Percentiles rank a stretch among this genome's conserved stretches.
Conservation (phyloP, 176 grass and related monocot species). For the Otatea glauca region DNA sequence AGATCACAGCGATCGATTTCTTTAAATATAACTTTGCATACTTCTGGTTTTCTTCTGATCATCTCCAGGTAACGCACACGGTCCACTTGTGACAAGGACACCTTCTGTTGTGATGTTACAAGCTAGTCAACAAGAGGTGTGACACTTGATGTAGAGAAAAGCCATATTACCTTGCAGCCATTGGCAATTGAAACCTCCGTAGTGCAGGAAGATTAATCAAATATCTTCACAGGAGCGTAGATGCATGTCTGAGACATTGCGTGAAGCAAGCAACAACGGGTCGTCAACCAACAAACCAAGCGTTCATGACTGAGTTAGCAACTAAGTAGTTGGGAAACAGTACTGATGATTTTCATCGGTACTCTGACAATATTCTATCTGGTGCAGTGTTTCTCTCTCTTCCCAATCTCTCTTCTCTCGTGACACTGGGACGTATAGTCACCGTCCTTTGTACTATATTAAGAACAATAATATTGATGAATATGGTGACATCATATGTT, state of each 20-base stretch:
- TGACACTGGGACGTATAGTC: no score
- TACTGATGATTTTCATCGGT: not conserved
- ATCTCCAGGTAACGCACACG: not conserved
- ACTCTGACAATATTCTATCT: no score
- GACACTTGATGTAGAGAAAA: conserved; percentile 21
- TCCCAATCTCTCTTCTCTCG: no score
- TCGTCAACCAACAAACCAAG: not conserved
- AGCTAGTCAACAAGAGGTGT: not conserved
- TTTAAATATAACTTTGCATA: not conserved
- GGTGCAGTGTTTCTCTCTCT: no score
- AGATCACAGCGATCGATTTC: not conserved
- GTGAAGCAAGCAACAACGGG: conserved; percentile 16
- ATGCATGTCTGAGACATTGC: conserved; percentile 7
- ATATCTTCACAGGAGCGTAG: not conserved
- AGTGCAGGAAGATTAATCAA: not conserved
- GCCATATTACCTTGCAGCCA: not conserved
- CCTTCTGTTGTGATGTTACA: conserved; percentile 10
- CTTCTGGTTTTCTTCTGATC: not conserved
- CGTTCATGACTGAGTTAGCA: not conserved
- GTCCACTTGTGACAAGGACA: conserved; percentile 19
- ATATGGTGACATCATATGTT: no score
- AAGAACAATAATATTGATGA: no score
- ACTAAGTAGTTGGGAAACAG: not conserved
- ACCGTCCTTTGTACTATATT: no score
- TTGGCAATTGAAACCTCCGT: not conserved